Conservation (phyloP, 352 stramenopile genomes). For the Globisporangium paddicum region DNA sequence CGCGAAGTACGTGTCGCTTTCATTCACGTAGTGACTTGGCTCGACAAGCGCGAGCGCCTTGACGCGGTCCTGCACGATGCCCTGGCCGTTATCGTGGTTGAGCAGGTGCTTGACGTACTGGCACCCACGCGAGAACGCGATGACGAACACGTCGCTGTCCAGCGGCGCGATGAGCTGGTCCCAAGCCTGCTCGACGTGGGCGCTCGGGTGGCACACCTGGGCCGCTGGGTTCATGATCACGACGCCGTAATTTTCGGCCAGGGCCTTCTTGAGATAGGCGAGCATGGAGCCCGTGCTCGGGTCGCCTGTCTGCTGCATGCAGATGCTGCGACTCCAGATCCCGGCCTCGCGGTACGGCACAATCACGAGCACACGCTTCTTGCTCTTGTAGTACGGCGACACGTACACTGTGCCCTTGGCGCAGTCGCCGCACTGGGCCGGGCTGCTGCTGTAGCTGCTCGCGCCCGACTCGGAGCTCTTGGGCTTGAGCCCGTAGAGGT, state of each 20-base stretch:
- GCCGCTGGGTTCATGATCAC: conserved; percentile 80
- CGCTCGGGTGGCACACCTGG: conserved; percentile 63
- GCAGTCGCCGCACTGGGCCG: conserved; percentile 38
- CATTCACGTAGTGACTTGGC: conserved; percentile 72
- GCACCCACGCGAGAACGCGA: conserved; percentile 69
- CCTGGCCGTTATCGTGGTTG: conserved; percentile 71
- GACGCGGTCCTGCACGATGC: conserved; percentile 76
- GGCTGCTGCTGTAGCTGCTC: neutral
- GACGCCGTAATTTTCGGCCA: conserved; percentile 79
- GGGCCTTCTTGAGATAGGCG: conserved; percentile 72
- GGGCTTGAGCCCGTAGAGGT: conserved; percentile 23
- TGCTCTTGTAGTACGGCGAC: conserved; percentile 52
- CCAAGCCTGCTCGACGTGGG: conserved; percentile 77
- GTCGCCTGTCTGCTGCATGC: conserved; percentile 62
- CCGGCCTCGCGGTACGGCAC: conserved; percentile 79
- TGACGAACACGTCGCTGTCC: conserved; percentile 63
- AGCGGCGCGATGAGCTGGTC: conserved; percentile 70
- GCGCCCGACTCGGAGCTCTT: conserved; percentile 25
- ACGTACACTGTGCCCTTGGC: conserved; percentile 68
- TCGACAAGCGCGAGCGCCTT: conserved; percentile 79
- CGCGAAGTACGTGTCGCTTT: conserved; percentile 75
- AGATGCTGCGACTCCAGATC: conserved; percentile 85
- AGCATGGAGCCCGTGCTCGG: conserved; percentile 70
- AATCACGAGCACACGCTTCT: conserved; percentile 71
- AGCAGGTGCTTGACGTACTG: conserved; percentile 82